Evolutionary conservation across 768 basidiomycete genomes (phyloP).

Genomic region (Xerocomellus intermedius): DNA sequence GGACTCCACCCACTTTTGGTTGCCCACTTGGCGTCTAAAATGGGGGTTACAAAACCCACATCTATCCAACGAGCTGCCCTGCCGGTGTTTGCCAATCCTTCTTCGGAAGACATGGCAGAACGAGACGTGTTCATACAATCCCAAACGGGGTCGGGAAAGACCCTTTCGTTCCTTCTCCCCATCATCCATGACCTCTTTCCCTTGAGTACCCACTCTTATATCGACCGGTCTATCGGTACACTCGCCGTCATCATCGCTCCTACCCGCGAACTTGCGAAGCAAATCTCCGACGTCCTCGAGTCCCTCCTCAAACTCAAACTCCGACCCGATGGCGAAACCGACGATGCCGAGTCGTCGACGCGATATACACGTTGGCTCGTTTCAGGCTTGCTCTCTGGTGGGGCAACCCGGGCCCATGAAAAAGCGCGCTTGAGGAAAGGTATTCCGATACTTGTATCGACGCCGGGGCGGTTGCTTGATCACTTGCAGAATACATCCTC

Average conservation of each 20-base stretch:
- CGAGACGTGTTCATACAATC: conserved; percentile 92
- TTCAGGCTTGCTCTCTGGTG: conserved; percentile 89
- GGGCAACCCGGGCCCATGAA: conserved; percentile 92
- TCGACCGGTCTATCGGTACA: conserved; percentile 93
- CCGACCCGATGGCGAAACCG: conserved; percentile 52
- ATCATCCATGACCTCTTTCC: conserved; percentile 94
- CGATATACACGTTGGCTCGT: conserved; percentile 89
- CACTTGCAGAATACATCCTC: conserved; percentile 95
- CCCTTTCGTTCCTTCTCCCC: conserved; percentile 88
- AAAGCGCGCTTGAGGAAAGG: conserved; percentile 95
- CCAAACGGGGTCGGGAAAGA: conserved; percentile 97
- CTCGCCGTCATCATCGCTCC: conserved; percentile 93
- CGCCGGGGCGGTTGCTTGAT: conserved; percentile 92
- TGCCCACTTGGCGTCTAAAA: conserved; percentile 73
- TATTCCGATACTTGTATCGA: conserved; percentile 90
- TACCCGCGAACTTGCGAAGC: conserved; percentile 93
- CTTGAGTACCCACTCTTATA: conserved; percentile 84
- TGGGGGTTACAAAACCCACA: conserved; percentile 83
- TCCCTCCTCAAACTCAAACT: conserved; percentile 73
- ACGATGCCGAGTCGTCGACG: conserved; percentile 42
- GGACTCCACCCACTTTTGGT: conserved; percentile 82
- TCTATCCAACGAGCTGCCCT: conserved; percentile 80
- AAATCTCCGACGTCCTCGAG: conserved; percentile 95
- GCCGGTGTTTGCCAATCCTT: conserved; percentile 54
- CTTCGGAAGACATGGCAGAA: conserved; percentile 36